Conservation (phyloP, 805 yeast species). For the Ogataea paradorogensis region DNA sequence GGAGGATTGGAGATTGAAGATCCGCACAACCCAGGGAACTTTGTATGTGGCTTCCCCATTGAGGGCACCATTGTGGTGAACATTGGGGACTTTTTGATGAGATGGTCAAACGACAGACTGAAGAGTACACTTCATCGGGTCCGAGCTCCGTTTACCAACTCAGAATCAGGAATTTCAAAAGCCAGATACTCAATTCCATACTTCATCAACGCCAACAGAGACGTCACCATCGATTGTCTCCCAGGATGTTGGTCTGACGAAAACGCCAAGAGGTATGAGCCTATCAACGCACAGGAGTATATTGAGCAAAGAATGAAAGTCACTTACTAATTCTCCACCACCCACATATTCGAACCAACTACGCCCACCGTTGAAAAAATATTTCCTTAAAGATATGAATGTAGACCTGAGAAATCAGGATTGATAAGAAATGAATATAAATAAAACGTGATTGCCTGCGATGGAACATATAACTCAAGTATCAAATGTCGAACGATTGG, state of each 20-base stretch:
- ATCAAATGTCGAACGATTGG: constrained; percentile 7
- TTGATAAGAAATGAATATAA: not conserved
- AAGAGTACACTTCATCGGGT: constrained; percentile 40
- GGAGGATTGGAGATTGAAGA: constrained; percentile 39
- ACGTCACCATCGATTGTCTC: constrained; percentile 15
- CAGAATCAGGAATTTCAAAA: constrained; percentile 14
- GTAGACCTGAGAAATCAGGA: constrained; percentile 3
- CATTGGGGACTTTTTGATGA: constrained; percentile 37
- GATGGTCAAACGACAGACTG: constrained; percentile 37
- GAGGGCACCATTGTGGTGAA: constrained; percentile 37
- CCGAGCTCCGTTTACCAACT: constrained; percentile 24
- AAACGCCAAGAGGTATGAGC: constrained; percentile 18
- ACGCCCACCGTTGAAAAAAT: constrained; percentile 3
- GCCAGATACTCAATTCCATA: constrained; percentile 31
- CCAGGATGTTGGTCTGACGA: constrained; percentile 19
- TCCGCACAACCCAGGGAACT: constrained; percentile 28
- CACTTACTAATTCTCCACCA: constrained; percentile 14
- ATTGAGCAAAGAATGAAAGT: constrained; percentile 18
- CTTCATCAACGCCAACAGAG: constrained; percentile 22
- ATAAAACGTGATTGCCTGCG: not conserved
- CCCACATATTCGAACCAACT: not conserved
- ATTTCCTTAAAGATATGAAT: not conserved
- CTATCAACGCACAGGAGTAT: constrained; percentile 23
- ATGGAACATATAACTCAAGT: not conserved
- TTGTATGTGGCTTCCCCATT: constrained; percentile 25